Evolutionary conservation across 371 early-diverging fungal species (phyloP).

Genomic region (Quaeritorhiza haematococci): DNA sequence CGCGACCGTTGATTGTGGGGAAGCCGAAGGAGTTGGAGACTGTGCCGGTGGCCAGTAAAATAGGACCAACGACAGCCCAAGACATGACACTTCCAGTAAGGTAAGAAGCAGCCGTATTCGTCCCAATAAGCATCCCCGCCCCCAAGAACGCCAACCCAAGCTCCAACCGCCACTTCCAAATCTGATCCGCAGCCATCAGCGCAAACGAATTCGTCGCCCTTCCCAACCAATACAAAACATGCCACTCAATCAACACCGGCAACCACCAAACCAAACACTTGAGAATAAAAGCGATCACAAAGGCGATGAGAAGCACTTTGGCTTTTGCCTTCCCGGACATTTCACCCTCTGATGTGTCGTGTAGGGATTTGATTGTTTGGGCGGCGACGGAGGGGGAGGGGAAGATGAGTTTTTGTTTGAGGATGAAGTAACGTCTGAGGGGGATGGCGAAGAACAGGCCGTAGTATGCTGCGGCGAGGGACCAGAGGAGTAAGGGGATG

Average conservation of each 20-base stretch:
- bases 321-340: conserved; percentile 42
- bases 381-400: conserved; percentile 87
- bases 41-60: conserved; percentile 29
- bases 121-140: conserved; percentile 64
- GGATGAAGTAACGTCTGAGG: conserved; percentile 68
- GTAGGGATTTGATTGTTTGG: conserved; percentile 59
- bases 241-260: conserved; percentile 53
- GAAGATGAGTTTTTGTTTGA: conserved; percentile 75
- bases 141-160: conserved; percentile 63
- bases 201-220: conserved; percentile 35
- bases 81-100: conserved; percentile 50
- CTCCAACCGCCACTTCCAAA: conserved; percentile 57
- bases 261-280: conserved; percentile 36
- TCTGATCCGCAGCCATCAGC: conserved; percentile 47
- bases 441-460: conserved; percentile 89
- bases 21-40: conserved; percentile 8
- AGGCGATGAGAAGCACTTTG: conserved; percentile 40
- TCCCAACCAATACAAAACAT: conserved; percentile 58
- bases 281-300: conserved; percentile 20
- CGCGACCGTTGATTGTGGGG: neutral
- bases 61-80: conserved; percentile 50
- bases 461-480: conserved; percentile 77
- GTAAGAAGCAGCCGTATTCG: conserved; percentile 51
- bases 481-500: conserved; percentile 54
- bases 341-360: conserved; percentile 45